phyloP scores from a whole-genome alignment of 176 grass and related monocot species.

The Raddia distichophylla region DNA sequence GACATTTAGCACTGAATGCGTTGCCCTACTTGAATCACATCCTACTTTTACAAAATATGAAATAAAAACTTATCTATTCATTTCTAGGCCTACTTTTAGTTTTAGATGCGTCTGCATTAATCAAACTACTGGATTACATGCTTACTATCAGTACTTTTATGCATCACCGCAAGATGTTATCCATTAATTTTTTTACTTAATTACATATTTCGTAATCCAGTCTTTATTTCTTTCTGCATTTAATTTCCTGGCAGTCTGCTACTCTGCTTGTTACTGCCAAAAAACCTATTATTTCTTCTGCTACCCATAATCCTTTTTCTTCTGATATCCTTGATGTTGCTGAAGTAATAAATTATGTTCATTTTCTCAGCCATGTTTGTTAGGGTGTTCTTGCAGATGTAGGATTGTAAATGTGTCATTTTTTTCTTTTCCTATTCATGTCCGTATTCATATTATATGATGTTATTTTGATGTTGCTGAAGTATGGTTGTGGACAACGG shows the following conservation, averaged over 20 bases:
- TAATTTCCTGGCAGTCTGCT: slow-evolving; percentile 8
- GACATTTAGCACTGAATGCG: too few species aligned
- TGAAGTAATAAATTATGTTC: not conserved
- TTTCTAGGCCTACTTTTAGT: not conserved
- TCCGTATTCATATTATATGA: not conserved
- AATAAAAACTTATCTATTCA: not conserved
- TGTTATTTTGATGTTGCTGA: slow-evolving; percentile 36
- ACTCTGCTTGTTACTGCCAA: slow-evolving; percentile 1
- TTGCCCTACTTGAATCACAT: slow-evolving; percentile 4
- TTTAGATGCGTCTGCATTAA: slow-evolving; percentile 1
- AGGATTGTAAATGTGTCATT: not conserved
- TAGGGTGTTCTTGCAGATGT: not conserved
- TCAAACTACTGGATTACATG: slow-evolving; percentile 23
- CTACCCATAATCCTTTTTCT: slow-evolving; percentile 19
- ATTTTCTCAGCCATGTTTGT: not conserved
- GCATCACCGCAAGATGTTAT: slow-evolving; percentile 15
- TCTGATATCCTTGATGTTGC: slow-evolving; percentile 27
- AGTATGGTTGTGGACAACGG: slow-evolving; percentile 76
- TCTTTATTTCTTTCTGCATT: slow-evolving; percentile 12
- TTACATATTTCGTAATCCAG: not conserved
- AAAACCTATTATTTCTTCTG: slow-evolving; percentile 15
- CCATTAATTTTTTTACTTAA: slow-evolving; percentile 26
- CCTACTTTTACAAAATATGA: slow-evolving; percentile 19
- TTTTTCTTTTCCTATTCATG: not conserved
- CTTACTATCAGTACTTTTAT: slow-evolving; percentile 21